Conservation (phyloP, 106 monocot genomes). For the Allium cepa region DNA sequence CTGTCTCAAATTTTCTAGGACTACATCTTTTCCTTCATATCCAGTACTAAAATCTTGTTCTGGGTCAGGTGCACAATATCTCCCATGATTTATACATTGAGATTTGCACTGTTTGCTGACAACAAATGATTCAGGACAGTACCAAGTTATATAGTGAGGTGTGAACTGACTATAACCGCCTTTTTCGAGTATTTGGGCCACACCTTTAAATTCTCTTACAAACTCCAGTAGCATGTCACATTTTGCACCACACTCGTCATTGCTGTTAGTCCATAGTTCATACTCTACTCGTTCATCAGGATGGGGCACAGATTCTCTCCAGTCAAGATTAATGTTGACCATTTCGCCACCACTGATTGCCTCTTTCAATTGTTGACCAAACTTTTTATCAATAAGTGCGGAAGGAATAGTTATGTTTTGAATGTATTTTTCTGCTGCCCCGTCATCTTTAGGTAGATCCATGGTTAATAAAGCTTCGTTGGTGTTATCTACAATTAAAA, state of each 20-base stretch:
- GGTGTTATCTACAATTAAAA: conserved; percentile 80
- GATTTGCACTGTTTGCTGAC: conserved; percentile 90
- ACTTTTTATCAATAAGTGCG: conserved; percentile 72
- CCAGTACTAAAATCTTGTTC: conserved; percentile 94
- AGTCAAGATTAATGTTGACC: conserved; percentile 94
- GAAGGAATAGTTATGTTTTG: conserved; percentile 94
- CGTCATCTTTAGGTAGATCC: conserved; percentile 91
- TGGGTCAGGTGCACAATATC: conserved; percentile 97
- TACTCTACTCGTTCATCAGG: conserved; percentile 98
- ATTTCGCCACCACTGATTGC: conserved; percentile 64
- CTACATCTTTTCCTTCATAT: conserved; percentile 96
- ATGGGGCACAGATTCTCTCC: conserved; percentile 98
- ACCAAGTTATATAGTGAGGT: conserved; percentile 99
- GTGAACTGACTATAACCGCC: conserved; percentile 91
- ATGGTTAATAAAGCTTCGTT: conserved; percentile 92
- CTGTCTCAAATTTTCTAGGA: conserved; percentile 91
- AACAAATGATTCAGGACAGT: conserved; percentile 80
- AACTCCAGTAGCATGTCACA: conserved; percentile 89
- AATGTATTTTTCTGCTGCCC: conserved; percentile 68
- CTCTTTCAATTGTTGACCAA: conserved; percentile 78
- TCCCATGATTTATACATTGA: conserved; percentile 95
- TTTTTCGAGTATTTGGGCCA: conserved; percentile 85
- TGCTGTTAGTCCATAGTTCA: conserved; percentile 97
- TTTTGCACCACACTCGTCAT: conserved; percentile 96
- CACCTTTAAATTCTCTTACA: conserved; percentile 80